Conservation (phyloP, 768 basidiomycete species). For the Ramaria rubella region DNA sequence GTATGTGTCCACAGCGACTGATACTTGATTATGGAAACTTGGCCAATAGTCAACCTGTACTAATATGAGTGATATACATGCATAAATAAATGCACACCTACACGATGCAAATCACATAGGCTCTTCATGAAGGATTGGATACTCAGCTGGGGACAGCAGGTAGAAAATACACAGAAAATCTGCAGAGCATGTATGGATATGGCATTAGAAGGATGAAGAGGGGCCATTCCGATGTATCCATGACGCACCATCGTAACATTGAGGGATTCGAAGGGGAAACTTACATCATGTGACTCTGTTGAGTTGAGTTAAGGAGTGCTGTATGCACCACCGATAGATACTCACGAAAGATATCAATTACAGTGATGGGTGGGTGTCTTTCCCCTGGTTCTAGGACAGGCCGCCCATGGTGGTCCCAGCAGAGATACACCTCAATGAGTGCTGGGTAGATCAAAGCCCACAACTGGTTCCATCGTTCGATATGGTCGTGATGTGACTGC, state of each 20-base stretch:
- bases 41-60: slow-evolving; percentile 23
- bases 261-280: background rate
- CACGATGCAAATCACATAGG: background rate
- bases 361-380: background rate
- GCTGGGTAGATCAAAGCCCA: background rate
- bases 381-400: background rate
- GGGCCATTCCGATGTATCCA: background rate
- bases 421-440: background rate
- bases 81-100: background rate
- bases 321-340: background rate
- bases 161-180: background rate
- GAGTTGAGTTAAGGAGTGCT: background rate
- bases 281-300: background rate
- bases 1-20: slow-evolving; percentile 31
- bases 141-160: background rate
- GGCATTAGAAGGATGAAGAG: background rate
- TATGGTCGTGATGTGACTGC: background rate
- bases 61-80: background rate
- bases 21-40: slow-evolving; percentile 20
- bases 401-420: background rate
- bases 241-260: background rate
- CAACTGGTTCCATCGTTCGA: background rate
- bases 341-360: background rate
- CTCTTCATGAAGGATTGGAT: background rate
- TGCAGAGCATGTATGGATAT: background rate